Conservation (phyloP, 1,284 basidiomycete genomes). For the Melampsora larici-populina region DNA sequence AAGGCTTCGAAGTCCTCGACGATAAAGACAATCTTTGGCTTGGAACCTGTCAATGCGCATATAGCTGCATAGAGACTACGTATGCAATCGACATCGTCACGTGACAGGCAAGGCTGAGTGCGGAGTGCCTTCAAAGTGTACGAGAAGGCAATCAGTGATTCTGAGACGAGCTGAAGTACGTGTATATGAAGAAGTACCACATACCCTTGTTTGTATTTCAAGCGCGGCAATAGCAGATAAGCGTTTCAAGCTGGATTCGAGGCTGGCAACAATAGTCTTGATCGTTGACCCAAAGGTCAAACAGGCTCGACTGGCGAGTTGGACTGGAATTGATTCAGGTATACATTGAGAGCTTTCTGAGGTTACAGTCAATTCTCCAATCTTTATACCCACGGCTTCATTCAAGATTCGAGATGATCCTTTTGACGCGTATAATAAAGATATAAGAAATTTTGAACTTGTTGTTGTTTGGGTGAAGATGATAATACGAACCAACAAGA, state of each 20-base stretch:
- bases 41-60: not conserved
- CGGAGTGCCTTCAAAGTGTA: not conserved
- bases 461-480: not conserved
- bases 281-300: slow-evolving; percentile 29
- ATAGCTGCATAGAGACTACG: slow-evolving; percentile 20
- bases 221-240: not conserved
- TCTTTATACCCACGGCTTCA: slow-evolving; percentile 12
- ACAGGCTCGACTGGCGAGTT: slow-evolving; percentile 32
- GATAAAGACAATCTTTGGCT: slow-evolving; percentile 22
- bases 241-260: slow-evolving; percentile 10
- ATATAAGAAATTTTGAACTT: not conserved
- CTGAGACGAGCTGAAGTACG: too few species aligned
- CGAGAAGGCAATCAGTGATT: too few species aligned
- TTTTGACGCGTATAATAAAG: not conserved
- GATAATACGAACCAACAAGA: slow-evolving; percentile 8
- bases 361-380: not conserved
- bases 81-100: slow-evolving; percentile 31
- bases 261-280: slow-evolving; percentile 21
- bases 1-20: slow-evolving; percentile 37
- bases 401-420: slow-evolving; percentile 26
- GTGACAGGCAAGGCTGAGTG: slow-evolving; percentile 16
- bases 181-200: too few species aligned
- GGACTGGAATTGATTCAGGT: slow-evolving; percentile 24
- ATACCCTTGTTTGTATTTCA: too few species aligned
- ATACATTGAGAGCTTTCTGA: not conserved